A percentile compares a stretch with the other conserved stretches of the same genome.
Conservation (phyloP, 768 basidiomycete genomes). For the Leccinum boreale region DNA sequence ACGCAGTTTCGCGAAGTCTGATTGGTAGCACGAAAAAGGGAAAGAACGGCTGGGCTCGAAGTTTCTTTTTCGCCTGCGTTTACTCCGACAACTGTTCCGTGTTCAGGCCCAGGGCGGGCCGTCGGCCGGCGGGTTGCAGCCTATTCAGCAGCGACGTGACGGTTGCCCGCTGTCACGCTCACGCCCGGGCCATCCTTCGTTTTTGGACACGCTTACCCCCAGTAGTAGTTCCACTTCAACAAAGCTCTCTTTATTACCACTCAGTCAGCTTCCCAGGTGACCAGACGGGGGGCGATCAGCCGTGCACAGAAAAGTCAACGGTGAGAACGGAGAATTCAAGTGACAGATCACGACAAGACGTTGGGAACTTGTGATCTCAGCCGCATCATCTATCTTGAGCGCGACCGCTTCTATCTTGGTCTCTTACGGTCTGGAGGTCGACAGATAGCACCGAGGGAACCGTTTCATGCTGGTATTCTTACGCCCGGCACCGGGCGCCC, state of each 20-base stretch:
- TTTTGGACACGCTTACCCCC: neutral
- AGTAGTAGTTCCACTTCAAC: neutral
- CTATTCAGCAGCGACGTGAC: slow-evolving; percentile 12
- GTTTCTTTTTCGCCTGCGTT: neutral
- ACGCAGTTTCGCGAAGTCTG: slow-evolving; percentile 1
- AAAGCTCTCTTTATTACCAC: neutral
- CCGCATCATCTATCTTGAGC: slow-evolving; percentile 10
- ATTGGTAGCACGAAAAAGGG: slow-evolving; percentile 15
- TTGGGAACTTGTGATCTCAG: slow-evolving; percentile 8
- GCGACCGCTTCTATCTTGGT: slow-evolving; percentile 14
- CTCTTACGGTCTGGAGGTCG: slow-evolving; percentile 2
- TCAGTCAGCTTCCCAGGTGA: slow-evolving; percentile 4
- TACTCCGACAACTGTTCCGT: neutral
- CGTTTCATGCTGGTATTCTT: slow-evolving; percentile 16
- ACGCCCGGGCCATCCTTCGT: neutral
- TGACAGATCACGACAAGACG: neutral
- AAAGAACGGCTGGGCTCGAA: neutral
- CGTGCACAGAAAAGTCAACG: slow-evolving; percentile 5
- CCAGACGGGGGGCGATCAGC: slow-evolving; percentile 4
- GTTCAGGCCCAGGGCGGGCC: neutral
- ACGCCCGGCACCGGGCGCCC: slow-evolving; percentile 14
- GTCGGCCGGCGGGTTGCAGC: slow-evolving; percentile 15
- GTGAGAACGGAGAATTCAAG: slow-evolving; percentile 11
- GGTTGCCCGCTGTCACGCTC: slow-evolving; percentile 3
- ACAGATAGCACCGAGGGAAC: slow-evolving; percentile 1